A percentile compares a stretch with the other conserved stretches of the same genome.
Evolutionary conservation across 1,284 basidiomycete genomes (phyloP).

Genomic region (Fomitiporia mediterranea): DNA sequence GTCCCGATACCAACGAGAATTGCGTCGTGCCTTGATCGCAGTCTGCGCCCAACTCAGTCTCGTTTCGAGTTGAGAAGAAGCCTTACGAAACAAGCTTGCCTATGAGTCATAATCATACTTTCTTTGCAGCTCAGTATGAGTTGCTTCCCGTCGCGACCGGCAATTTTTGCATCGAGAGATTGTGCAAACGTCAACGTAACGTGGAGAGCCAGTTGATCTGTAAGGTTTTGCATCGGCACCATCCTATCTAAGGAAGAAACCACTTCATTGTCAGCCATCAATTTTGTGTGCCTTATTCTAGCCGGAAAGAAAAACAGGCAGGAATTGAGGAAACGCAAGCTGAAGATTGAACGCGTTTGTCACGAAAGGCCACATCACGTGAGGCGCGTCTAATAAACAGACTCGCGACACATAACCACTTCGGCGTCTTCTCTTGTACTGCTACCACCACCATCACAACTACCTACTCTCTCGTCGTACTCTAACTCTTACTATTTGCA

Average conservation of each 20-base stretch:
- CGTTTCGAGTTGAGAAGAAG: not conserved
- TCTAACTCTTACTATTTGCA: slow-evolving; percentile 16
- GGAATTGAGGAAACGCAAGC: not conserved
- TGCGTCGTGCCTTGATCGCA: slow-evolving; percentile 86
- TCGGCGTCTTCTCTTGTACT: not conserved
- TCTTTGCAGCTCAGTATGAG: slow-evolving; percentile 81
- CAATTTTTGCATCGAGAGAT: slow-evolving; percentile 91
- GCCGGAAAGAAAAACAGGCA: not conserved
- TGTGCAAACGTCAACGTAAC: slow-evolving; percentile 95
- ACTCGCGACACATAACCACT: not conserved
- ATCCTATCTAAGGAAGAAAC: not conserved
- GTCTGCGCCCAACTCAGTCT: slow-evolving; percentile 40
- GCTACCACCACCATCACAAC: slow-evolving; percentile 3
- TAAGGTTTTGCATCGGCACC: not conserved
- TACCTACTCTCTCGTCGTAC: not conserved
- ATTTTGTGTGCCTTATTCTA: not conserved
- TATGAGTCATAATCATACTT: slow-evolving; percentile 94
- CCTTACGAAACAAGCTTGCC: slow-evolving; percentile 42
- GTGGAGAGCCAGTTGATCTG: not conserved
- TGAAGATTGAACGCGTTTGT: not conserved
- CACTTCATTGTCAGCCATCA: not conserved
- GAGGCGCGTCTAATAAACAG: not conserved
- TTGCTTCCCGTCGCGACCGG: slow-evolving; percentile 69
- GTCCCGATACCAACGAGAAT: slow-evolving; percentile 93
- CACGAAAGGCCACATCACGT: not conserved